These are phyloP conservation scores for Mycena indigotica DNA, from an alignment of 768 basidiomycete genomes.

Conservation along the genomic window DNA sequence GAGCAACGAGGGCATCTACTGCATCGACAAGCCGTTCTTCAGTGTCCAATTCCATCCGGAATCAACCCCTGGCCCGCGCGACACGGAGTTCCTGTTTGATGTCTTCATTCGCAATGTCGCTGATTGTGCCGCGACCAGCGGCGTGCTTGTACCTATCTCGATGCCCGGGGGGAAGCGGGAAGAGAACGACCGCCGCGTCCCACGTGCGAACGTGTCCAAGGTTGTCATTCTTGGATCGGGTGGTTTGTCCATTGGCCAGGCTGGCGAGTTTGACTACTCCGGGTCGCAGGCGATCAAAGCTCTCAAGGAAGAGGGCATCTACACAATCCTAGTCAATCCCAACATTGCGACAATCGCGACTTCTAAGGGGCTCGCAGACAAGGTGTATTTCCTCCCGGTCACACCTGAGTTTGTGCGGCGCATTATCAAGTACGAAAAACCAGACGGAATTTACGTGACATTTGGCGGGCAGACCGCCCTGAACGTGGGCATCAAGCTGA, in stretches of 20 bases:
- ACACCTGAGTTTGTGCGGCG: slow-evolving; percentile 97
- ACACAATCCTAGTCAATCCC: slow-evolving; percentile 97
- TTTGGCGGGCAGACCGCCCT: slow-evolving; percentile 98
- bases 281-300: slow-evolving; percentile 99
- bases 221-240: slow-evolving; percentile 97
- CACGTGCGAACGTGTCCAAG: slow-evolving; percentile 81
- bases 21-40: slow-evolving; percentile 90
- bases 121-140: slow-evolving; percentile 64
- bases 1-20: slow-evolving; percentile 98
- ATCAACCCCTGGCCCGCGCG: slow-evolving; percentile 92
- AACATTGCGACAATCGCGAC: slow-evolving; percentile 99
- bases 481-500: slow-evolving; percentile 95
- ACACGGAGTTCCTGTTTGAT: slow-evolving; percentile 98
- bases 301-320: slow-evolving; percentile 97
- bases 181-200: slow-evolving; percentile 76
- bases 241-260: slow-evolving; percentile 96
- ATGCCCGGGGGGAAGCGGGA: slow-evolving; percentile 82
- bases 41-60: slow-evolving; percentile 99
- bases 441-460: slow-evolving; percentile 98
- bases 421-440: slow-evolving; percentile 98
- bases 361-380: slow-evolving; percentile 96
- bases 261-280: slow-evolving; percentile 99
- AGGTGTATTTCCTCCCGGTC: slow-evolving; percentile 99
- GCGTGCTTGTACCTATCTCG: slow-evolving; percentile 53
- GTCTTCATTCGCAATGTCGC: slow-evolving; percentile 90